Conservation (phyloP, 2,329 filamentous ascomycete genomes). For the Pyrenochaeta sp. region DNA sequence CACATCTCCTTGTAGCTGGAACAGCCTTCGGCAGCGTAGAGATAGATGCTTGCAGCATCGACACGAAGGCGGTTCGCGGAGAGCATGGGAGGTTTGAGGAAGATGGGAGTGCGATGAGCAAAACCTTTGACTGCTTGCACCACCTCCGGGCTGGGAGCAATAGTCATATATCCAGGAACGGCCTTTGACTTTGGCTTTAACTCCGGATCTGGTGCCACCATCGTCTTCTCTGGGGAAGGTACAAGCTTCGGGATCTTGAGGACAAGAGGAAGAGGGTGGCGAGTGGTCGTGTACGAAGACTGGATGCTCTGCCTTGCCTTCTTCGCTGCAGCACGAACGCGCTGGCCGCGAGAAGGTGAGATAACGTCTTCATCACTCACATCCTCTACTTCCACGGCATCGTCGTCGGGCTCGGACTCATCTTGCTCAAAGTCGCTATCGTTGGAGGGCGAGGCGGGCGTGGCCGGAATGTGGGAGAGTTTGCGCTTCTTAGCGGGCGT, state of each 20-base stretch:
- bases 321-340: constrained; percentile 15
- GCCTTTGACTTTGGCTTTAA: background rate
- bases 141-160: constrained; percentile 12
- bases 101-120: constrained; percentile 9
- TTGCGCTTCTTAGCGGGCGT: constrained; percentile 23
- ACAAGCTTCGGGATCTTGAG: constrained; percentile 1
- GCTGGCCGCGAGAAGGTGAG: background rate
- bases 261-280: background rate
- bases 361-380: constrained; percentile 1
- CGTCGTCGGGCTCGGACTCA: constrained; percentile 19
- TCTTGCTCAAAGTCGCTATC: constrained; percentile 29
- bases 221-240: background rate
- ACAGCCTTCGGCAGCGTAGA: constrained; percentile 24
- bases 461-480: constrained; percentile 2
- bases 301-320: constrained; percentile 21
- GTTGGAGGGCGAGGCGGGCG: constrained; percentile 7
- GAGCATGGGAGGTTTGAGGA: constrained; percentile 25
- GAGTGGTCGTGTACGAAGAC: background rate
- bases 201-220: background rate
- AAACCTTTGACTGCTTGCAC: constrained; percentile 13
- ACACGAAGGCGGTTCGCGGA: constrained; percentile 27
- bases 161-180: constrained; percentile 3
- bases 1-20: constrained; percentile 17
- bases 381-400: constrained; percentile 9
- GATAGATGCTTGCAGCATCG: constrained; percentile 20